These are phyloP conservation scores for Stagonosporopsis cucurbitacearum DNA, from an alignment of 2,329 filamentous ascomycete genomes.

Conservation along the genomic window DNA sequence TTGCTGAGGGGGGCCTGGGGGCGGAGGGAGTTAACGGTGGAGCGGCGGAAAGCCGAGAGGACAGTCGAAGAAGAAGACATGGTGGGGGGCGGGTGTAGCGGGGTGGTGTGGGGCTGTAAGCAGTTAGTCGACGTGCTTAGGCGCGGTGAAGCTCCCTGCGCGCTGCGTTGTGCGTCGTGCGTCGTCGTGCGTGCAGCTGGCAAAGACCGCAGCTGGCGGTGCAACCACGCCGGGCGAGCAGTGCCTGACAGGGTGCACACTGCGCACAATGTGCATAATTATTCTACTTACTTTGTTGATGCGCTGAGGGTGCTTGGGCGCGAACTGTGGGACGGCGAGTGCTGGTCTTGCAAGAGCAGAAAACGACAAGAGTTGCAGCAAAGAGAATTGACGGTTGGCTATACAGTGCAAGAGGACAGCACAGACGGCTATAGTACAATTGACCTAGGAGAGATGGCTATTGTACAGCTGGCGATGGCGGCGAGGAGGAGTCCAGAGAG, in stretches of 20 bases:
- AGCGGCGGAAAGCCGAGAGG: slow-evolving; percentile 44
- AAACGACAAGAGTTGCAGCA: slow-evolving; percentile 18
- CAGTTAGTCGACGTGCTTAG: slow-evolving; percentile 15
- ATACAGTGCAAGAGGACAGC: slow-evolving; percentile 36
- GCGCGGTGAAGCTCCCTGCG: slow-evolving; percentile 17
- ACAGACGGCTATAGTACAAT: slow-evolving; percentile 38
- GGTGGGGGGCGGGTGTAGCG: slow-evolving; percentile 32
- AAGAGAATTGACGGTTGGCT: slow-evolving; percentile 42
- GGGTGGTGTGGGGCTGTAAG: slow-evolving; percentile 28
- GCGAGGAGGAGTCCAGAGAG: slow-evolving; percentile 3
- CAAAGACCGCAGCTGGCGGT: neutral
- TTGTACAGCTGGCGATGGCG: slow-evolving; percentile 14
- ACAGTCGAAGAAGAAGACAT: slow-evolving; percentile 41
- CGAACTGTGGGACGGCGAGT: slow-evolving; percentile 19
- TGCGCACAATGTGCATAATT: too few species aligned
- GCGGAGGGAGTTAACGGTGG: slow-evolving; percentile 24
- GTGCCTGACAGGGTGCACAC: neutral
- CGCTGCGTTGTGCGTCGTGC: slow-evolving; percentile 1
- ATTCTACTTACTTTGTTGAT: too few species aligned
- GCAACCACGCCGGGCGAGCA: neutral
- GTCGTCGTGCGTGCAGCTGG: slow-evolving; percentile 5
- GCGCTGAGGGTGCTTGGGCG: neutral
- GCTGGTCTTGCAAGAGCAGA: neutral
- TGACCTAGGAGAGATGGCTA: slow-evolving; percentile 15
- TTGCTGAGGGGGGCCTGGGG: slow-evolving; percentile 50